These are phyloP conservation scores for Xylaria hypoxylon DNA, from an alignment of 2,329 filamentous ascomycete species.

Conservation along the genomic window DNA sequence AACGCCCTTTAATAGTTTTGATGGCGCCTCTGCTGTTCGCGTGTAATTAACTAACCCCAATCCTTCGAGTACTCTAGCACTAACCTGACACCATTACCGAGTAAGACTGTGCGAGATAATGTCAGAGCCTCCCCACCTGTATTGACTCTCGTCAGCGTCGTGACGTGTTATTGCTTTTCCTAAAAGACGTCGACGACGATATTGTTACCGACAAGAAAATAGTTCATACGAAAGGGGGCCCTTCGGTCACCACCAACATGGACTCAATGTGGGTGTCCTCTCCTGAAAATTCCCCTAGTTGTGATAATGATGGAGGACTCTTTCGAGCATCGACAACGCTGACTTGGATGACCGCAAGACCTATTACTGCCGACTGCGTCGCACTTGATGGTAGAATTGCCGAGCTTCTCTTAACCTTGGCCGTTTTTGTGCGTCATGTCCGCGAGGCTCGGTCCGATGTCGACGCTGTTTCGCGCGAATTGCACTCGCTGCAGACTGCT, in stretches of 20 bases:
- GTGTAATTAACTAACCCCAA: background rate
- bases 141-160: constrained; percentile 15
- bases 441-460: constrained; percentile 56
- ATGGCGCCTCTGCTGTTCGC: constrained; percentile 11
- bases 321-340: constrained; percentile 45
- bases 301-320: constrained; percentile 28
- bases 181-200: constrained; percentile 1
- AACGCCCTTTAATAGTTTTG: constrained; percentile 15
- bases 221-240: constrained; percentile 30
- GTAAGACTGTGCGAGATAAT: constrained; percentile 23
- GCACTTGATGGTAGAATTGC: constrained; percentile 53
- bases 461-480: constrained; percentile 55
- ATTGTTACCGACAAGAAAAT: background rate
- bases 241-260: constrained; percentile 42
- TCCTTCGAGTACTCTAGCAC: constrained; percentile 12
- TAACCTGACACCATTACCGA: background rate
- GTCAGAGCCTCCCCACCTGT: constrained; percentile 9
- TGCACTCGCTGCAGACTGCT: constrained; percentile 56
- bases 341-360: constrained; percentile 49
- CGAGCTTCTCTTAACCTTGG: constrained; percentile 50
- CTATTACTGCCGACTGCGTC: constrained; percentile 55
- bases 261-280: constrained; percentile 45
- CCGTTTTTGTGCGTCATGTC: constrained; percentile 55
- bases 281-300: constrained; percentile 31
- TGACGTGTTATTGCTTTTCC: constrained; percentile 14